phyloP scores from a whole-genome alignment of 495 filamentous ascomycete genomes.

The Hypoxylon trugodes region DNA sequence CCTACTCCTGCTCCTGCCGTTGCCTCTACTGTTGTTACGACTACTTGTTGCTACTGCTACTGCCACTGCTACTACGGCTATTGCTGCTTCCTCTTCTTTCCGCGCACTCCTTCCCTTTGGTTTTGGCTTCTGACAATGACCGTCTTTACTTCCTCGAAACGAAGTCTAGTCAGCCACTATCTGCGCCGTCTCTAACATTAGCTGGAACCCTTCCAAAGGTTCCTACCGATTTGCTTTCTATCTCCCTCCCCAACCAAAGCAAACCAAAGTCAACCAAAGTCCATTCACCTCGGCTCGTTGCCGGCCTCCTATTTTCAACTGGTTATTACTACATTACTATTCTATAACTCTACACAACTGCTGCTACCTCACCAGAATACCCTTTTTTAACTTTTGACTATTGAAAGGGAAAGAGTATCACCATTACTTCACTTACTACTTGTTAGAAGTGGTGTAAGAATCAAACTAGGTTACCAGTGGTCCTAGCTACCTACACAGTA shows the following conservation, averaged over 20 bases:
- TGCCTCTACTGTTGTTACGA: too few species aligned
- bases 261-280: neutral
- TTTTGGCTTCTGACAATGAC: slow-evolving; percentile 45
- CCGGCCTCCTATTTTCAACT: slow-evolving; percentile 8
- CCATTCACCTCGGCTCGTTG: slow-evolving; percentile 10
- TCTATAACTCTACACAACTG: too few species aligned
- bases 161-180: slow-evolving; percentile 34
- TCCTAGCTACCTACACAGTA: too few species aligned
- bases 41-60: too few species aligned
- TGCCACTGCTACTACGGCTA: too few species aligned
- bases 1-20: neutral
- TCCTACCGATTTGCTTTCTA: slow-evolving; percentile 39
- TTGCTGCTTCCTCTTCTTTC: neutral
- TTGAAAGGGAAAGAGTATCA: too few species aligned
- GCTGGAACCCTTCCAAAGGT: slow-evolving; percentile 46
- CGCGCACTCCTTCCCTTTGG: slow-evolving; percentile 5
- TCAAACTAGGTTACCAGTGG: too few species aligned
- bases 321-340: neutral
- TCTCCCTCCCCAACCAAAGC: neutral
- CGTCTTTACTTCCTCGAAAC: slow-evolving; percentile 38
- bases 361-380: too few species aligned
- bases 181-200: slow-evolving; percentile 45
- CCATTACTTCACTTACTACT: too few species aligned
- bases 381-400: too few species aligned
- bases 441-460: too few species aligned